phyloP scores from a whole-genome alignment of 2,329 filamentous ascomycete genomes.

The Epichloe typhina region DNA sequence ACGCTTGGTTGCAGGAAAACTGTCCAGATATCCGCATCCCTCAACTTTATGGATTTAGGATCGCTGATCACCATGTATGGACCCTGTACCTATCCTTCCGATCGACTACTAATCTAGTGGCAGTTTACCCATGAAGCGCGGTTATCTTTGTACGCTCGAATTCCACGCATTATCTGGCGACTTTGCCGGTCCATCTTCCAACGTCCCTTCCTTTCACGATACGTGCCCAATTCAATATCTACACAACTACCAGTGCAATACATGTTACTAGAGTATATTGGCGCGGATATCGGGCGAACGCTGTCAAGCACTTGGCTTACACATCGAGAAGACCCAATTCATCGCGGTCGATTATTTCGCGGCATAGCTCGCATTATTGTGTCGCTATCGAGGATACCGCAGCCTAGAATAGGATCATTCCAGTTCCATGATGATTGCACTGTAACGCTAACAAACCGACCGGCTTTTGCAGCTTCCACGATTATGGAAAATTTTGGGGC shows the following conservation, averaged over 20 bases:
- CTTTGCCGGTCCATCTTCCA: constrained; percentile 2
- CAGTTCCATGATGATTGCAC: constrained; percentile 17
- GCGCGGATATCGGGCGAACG: constrained; percentile 13
- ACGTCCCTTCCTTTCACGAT: constrained; percentile 3
- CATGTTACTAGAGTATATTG: constrained; percentile 15
- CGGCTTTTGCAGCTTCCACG: constrained; percentile 11
- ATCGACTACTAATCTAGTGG: constrained; percentile 1
- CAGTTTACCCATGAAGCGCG: constrained; percentile 8
- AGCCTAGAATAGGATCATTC: constrained; percentile 17
- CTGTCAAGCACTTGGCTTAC: constrained; percentile 15
- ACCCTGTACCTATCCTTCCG: neutral
- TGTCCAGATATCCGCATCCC: constrained; percentile 15
- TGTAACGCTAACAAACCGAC: constrained; percentile 16
- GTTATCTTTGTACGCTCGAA: constrained; percentile 5
- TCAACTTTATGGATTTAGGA: constrained; percentile 13
- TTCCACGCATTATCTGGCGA: constrained; percentile 1
- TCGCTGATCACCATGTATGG: constrained; percentile 7
- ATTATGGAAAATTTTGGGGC: constrained; percentile 22
- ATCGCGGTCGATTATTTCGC: constrained; percentile 15
- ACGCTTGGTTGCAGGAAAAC: constrained; percentile 14
- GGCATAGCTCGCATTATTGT: constrained; percentile 16
- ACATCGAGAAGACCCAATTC: constrained; percentile 4
- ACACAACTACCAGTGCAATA: constrained; percentile 9
- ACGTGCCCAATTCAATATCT: constrained; percentile 1
- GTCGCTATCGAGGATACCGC: constrained; percentile 16